Evolutionary conservation across 768 basidiomycete genomes (phyloP).

Genomic region (Tylopilus cervinicoccineus): DNA sequence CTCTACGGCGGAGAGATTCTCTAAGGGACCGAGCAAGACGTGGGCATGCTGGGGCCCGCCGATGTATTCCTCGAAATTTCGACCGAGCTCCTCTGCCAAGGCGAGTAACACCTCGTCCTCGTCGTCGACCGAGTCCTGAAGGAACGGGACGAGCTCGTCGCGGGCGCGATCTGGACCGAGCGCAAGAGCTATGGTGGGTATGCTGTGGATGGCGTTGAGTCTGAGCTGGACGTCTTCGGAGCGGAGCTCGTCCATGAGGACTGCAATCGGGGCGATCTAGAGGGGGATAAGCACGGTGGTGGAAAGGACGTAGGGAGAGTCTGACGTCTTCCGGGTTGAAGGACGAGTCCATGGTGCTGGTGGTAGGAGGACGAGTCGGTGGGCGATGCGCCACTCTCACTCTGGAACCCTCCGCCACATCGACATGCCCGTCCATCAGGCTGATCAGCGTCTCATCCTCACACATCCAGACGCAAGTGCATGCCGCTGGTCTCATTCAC

Average conservation of each 20-base stretch:
- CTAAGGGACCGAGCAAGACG: conserved; percentile 84
- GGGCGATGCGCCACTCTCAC: conserved; percentile 22
- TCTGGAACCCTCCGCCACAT: conserved; percentile 11
- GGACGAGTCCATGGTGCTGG: conserved; percentile 56
- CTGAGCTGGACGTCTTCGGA: conserved; percentile 97
- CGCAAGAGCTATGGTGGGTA: conserved; percentile 97
- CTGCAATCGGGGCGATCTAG: conserved; percentile 90
- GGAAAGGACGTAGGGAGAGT: background rate
- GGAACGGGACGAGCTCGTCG: conserved; percentile 93
- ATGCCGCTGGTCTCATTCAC: background rate
- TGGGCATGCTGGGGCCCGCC: conserved; percentile 88
- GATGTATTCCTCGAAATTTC: conserved; percentile 89
- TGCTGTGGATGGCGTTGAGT: conserved; percentile 93
- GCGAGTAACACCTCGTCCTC: conserved; percentile 98
- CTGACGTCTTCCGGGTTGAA: conserved; percentile 68
- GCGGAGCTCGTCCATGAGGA: conserved; percentile 96
- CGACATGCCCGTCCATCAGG: conserved; percentile 55
- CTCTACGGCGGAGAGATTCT: conserved; percentile 94
- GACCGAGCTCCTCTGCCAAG: conserved; percentile 91
- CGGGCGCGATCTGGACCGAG: conserved; percentile 93
- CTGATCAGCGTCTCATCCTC: conserved; percentile 43
- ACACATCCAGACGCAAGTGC: conserved; percentile 56
- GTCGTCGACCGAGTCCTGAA: conserved; percentile 98
- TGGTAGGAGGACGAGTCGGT: background rate
- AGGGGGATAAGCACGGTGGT: conserved; percentile 16